Evolutionary conservation across 1,284 basidiomycete genomes (phyloP).

Genomic region (Ganoderma sp.): DNA sequence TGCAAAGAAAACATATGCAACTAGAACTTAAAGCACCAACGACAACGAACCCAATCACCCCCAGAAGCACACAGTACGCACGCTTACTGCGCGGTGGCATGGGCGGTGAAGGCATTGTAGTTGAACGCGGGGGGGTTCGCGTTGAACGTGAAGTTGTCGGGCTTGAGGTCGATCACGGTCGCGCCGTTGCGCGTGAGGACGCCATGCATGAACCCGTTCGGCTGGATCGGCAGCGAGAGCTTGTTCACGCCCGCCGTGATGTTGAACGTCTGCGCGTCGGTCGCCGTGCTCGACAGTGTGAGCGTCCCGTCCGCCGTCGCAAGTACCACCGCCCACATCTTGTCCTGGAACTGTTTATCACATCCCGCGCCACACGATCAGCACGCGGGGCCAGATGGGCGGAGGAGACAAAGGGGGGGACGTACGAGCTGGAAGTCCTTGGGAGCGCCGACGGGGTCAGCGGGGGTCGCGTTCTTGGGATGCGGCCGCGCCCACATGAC

Average conservation of each 20-base stretch:
- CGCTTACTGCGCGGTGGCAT: conserved; percentile 38
- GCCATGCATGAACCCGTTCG: conserved; percentile 67
- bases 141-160: conserved; percentile 58
- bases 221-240: conserved; percentile 62
- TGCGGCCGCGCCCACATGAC: conserved; percentile 80
- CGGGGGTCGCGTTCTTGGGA: conserved; percentile 55
- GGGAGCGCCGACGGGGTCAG: conserved; percentile 61
- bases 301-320: conserved; percentile 60
- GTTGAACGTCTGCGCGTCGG: conserved; percentile 52
- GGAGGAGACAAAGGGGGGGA: not conserved
- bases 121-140: conserved; percentile 62
- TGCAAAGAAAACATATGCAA: conserved; percentile 7
- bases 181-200: conserved; percentile 59
- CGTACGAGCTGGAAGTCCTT: conserved; percentile 58
- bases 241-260: conserved; percentile 69
- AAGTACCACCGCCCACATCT: conserved; percentile 71
- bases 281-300: conserved; percentile 55
- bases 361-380: not conserved
- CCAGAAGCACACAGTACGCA: not conserved
- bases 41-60: not conserved
- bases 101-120: conserved; percentile 67
- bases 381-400: not conserved
- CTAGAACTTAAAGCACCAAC: not conserved
- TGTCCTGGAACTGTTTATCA: conserved; percentile 52
- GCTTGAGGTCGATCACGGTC: conserved; percentile 56